Percentiles rank a stretch among this genome's conserved stretches.
These are phyloP conservation scores for Theileria orientalis DNA, from an alignment of 169 alveolate species.

Conservation along the genomic window DNA sequence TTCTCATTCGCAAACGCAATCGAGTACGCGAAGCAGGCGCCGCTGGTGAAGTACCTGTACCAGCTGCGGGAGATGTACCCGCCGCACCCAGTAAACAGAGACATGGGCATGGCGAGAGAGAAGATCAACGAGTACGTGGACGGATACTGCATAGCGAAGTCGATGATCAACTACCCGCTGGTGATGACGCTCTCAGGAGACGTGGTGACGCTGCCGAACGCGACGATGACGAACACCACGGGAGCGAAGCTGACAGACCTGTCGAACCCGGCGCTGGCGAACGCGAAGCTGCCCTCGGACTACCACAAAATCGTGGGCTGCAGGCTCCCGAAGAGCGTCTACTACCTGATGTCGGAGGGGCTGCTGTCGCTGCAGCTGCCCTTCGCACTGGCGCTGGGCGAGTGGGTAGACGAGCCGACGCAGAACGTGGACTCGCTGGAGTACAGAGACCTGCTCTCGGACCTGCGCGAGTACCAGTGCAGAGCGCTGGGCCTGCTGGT, in stretches of 20 bases:
- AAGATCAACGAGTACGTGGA: slow-evolving; percentile 43
- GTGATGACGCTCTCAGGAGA: slow-evolving; percentile 27
- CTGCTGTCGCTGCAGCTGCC: slow-evolving; percentile 65
- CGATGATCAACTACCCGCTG: slow-evolving; percentile 45
- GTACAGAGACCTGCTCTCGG: slow-evolving; percentile 69
- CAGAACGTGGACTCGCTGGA: slow-evolving; percentile 70
- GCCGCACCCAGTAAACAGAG: too few species aligned
- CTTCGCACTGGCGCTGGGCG: slow-evolving; percentile 72
- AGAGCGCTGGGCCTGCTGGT: slow-evolving; percentile 74
- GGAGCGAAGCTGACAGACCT: slow-evolving; percentile 14
- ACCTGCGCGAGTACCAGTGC: slow-evolving; percentile 73
- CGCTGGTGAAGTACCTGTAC: slow-evolving; percentile 65
- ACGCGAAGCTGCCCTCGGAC: slow-evolving; percentile 47
- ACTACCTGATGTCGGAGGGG: slow-evolving; percentile 70
- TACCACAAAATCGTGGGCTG: slow-evolving; percentile 73
- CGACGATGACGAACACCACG: too few species aligned
- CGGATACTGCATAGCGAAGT: slow-evolving; percentile 51
- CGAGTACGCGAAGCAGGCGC: slow-evolving; percentile 68
- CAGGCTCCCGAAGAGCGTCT: slow-evolving; percentile 67
- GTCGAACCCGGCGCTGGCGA: too few species aligned
- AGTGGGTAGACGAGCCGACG: slow-evolving; percentile 73
- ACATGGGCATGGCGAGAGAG: slow-evolving; percentile 69
- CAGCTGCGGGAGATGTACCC: too few species aligned
- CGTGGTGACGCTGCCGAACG: slow-evolving; percentile 22
- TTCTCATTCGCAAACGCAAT: slow-evolving; percentile 71